phyloP scores from a whole-genome alignment of 2,329 filamentous ascomycete genomes.

The Bisporella sp. region DNA sequence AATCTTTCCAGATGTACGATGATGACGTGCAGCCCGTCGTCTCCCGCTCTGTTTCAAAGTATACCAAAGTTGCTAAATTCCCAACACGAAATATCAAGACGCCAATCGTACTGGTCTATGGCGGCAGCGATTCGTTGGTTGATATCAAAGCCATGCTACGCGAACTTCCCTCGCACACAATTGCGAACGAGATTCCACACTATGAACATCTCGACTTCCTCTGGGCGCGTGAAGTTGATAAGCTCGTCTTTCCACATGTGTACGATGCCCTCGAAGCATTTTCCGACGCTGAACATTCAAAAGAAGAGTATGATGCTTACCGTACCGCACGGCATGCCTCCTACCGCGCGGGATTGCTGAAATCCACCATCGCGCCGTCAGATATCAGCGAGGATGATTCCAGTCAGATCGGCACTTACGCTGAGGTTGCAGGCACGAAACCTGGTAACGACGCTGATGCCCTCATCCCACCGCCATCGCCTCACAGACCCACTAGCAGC shows the following conservation, averaged over 20 bases:
- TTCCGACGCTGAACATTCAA: slow-evolving; percentile 47
- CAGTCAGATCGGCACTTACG: slow-evolving; percentile 12
- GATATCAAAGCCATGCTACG: slow-evolving; percentile 90
- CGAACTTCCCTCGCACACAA: slow-evolving; percentile 77
- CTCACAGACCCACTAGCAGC: slow-evolving; percentile 11
- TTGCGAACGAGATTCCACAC: slow-evolving; percentile 79
- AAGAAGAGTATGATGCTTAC: slow-evolving; percentile 55
- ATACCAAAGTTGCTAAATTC: slow-evolving; percentile 94
- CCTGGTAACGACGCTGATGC: slow-evolving; percentile 9
- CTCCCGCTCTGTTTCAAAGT: slow-evolving; percentile 65
- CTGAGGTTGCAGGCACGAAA: slow-evolving; percentile 6
- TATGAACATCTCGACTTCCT: slow-evolving; percentile 97
- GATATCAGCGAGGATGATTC: slow-evolving; percentile 19
- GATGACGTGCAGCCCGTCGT: slow-evolving; percentile 81
- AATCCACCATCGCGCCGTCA: slow-evolving; percentile 6
- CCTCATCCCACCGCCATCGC: slow-evolving; percentile 4
- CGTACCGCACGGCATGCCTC: slow-evolving; percentile 21
- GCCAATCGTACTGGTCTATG: slow-evolving; percentile 88
- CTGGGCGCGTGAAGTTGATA: slow-evolving; percentile 82
- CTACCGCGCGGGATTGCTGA: slow-evolving; percentile 12
- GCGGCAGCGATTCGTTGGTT: slow-evolving; percentile 86
- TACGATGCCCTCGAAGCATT: slow-evolving; percentile 80
- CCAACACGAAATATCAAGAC: slow-evolving; percentile 96
- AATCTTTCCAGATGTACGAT: slow-evolving; percentile 97
- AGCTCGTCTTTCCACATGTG: slow-evolving; percentile 78